Conservation (phyloP, 495 filamentous ascomycete genomes). For the Hypoxylon fuscum region DNA sequence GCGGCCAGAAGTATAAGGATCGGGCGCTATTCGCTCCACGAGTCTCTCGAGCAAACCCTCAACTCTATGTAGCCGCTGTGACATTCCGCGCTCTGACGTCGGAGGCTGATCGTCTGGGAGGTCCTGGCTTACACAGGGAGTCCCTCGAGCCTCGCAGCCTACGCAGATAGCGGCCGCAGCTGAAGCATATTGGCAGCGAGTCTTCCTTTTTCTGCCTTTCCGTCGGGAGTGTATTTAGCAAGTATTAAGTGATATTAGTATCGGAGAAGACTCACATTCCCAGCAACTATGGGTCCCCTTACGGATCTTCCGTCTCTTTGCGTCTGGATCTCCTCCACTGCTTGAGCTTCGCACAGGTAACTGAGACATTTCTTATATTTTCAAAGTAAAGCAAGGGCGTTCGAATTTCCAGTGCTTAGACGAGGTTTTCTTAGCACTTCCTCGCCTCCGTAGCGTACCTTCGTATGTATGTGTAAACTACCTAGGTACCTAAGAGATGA, state of each 20-base stretch:
- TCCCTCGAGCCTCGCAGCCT: slow-evolving; percentile 57
- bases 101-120: slow-evolving; percentile 52
- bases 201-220: slow-evolving; percentile 57
- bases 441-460: no score
- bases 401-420: no score
- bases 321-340: slow-evolving; percentile 7
- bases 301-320: slow-evolving; percentile 58
- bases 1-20: slow-evolving; percentile 41
- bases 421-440: no score
- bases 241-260: slow-evolving; percentile 6
- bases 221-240: slow-evolving; percentile 5
- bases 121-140: slow-evolving; percentile 61
- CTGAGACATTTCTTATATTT: slow-evolving; percentile 19
- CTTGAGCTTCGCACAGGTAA: slow-evolving; percentile 13
- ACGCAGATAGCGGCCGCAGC: slow-evolving; percentile 51
- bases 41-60: slow-evolving; percentile 58
- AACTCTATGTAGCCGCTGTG: slow-evolving; percentile 56
- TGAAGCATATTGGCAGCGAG: slow-evolving; percentile 54
- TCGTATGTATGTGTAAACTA: no score
- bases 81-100: slow-evolving; percentile 48
- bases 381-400: not conserved
- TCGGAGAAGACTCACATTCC: slow-evolving; percentile 57
- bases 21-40: slow-evolving; percentile 50
- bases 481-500: no score
- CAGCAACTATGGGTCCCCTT: slow-evolving; percentile 66